Base-by-base conservation (phyloP, 2,329 filamentous ascomycete species). In the Westerdykella sp. region DNA sequence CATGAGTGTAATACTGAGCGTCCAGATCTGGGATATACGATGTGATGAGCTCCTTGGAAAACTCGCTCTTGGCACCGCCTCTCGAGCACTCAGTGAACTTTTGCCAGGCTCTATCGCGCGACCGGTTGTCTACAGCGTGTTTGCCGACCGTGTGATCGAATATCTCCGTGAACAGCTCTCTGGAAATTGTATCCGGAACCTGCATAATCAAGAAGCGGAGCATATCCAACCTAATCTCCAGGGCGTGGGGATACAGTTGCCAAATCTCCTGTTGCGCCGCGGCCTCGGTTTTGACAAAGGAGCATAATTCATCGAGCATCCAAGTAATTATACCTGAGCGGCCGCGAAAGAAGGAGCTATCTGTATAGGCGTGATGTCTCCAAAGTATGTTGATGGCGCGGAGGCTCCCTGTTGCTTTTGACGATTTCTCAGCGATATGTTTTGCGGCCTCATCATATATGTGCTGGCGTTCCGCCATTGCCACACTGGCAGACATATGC, bases 81-180 rank as follows among this genome's bases (percentile, higher is more conserved):
- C 54, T 59, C 11, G 52, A 49, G 13, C 48, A 53, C 1, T 62
- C 55, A 10, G 50, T 42, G n/a, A 66, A 48, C 14, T 55, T 57
- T 10, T 46, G 70, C 89, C 89, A 95, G 0, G 82, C 84, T 12
- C 74, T 69, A 46, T 79, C 76, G 42, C 85, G 76, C 46, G 86
- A 81, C 7, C 77, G 73, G 3, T 74, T 68, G 18, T 76, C 79
- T 4, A 80, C 68, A 3, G 81, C 79, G 32, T 73, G 68, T 4
- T 75, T 71, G 11, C 87, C 85, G 38, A 95, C 80, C 21, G 93
- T 72, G 32, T 83, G 71, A 44, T 83, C 73, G 87, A 87, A 95
- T 1, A 95, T 73, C 11, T 71, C 72, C 34, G 73, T 69, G 13
- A 83, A 81, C 4, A 86, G 71, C 1, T 83, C 77, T 2, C 72